Percentiles rank a stretch among this genome's conserved stretches.
Conservation (phyloP, 2,329 filamentous ascomycete genomes). For the Thielaviopsis ethacetica region DNA sequence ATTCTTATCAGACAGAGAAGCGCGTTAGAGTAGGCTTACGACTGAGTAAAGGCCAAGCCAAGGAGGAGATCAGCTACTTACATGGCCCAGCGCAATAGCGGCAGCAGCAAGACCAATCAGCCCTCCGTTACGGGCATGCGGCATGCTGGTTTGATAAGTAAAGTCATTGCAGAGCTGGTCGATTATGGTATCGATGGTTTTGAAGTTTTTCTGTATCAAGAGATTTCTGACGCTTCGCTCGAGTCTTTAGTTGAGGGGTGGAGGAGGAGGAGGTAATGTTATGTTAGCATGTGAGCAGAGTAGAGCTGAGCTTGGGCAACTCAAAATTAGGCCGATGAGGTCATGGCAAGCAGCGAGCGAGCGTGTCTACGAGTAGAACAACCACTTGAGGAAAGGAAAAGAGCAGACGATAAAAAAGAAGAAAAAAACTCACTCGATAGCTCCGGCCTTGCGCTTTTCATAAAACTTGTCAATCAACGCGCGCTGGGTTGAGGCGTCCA, state of each 20-base stretch:
- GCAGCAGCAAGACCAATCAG: conserved; percentile 90
- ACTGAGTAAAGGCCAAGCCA: conserved; percentile 1
- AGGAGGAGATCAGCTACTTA: conserved; percentile 31
- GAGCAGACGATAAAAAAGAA: not conserved
- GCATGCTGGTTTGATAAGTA: conserved; percentile 92
- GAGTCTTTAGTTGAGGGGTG: conserved; percentile 40
- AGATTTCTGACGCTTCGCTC: conserved; percentile 82
- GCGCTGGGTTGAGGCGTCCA: conserved; percentile 83
- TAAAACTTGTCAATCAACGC: conserved; percentile 96
- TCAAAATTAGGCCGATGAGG: not conserved
- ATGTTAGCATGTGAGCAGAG: too few relatives aligned
- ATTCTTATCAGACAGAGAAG: conserved; percentile 28
- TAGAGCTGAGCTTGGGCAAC: too few relatives aligned
- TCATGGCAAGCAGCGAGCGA: not conserved
- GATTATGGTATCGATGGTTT: conserved; percentile 70
- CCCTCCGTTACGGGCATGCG: conserved; percentile 89
- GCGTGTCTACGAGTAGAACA: too few relatives aligned
- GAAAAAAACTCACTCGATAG: conserved; percentile 60
- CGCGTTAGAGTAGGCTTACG: not conserved
- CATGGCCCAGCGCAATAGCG: conserved; percentile 82
- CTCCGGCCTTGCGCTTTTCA: conserved; percentile 91
- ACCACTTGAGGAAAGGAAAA: not conserved
- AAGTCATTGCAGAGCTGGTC: conserved; percentile 96
- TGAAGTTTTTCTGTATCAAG: conserved; percentile 58
- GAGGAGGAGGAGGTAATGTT: not conserved